These are phyloP conservation scores for Quercus agrifolia DNA, from an alignment of 306 rosid species.

Conservation along the genomic window DNA sequence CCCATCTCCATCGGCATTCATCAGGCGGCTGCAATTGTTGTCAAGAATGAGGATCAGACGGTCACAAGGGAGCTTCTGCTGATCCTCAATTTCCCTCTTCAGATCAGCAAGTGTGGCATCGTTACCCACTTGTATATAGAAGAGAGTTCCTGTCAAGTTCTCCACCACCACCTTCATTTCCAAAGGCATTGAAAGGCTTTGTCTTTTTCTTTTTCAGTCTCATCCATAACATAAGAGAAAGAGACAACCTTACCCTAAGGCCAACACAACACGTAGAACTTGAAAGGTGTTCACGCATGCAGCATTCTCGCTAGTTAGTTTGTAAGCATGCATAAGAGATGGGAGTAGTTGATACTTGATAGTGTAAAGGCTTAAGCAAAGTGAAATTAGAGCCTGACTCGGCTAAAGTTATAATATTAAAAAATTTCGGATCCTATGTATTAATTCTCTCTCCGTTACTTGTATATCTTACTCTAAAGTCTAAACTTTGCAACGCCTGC, in stretches of 20 bases:
- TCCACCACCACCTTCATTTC: constrained; percentile 45
- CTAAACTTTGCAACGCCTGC: not conserved
- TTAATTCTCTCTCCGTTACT: not conserved
- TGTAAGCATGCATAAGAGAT: constrained; percentile 10
- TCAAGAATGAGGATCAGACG: constrained; percentile 49
- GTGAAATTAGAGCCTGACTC: not conserved
- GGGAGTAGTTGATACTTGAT: not conserved
- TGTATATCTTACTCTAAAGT: constrained; percentile 9
- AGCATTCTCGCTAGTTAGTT: constrained; percentile 47
- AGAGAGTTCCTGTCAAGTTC: constrained; percentile 47
- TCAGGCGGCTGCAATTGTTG: constrained; percentile 11
- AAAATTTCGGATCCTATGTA: not conserved
- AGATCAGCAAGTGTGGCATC: constrained; percentile 47
- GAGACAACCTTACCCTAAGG: not conserved
- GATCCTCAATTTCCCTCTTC: constrained; percentile 46
- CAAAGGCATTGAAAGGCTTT: not conserved
- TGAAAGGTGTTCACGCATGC: constrained; percentile 36
- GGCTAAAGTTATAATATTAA: no score
- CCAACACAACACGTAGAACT: not conserved
- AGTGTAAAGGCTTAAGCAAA: not conserved
- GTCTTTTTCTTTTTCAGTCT: not conserved
- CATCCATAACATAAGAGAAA: not conserved
- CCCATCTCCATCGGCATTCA: constrained; percentile 29
- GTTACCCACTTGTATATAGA: constrained; percentile 31
- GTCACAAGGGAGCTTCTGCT: constrained; percentile 46